Evolutionary conservation across 257 asterid species (phyloP).

Genomic region (Solanum chilense): DNA sequence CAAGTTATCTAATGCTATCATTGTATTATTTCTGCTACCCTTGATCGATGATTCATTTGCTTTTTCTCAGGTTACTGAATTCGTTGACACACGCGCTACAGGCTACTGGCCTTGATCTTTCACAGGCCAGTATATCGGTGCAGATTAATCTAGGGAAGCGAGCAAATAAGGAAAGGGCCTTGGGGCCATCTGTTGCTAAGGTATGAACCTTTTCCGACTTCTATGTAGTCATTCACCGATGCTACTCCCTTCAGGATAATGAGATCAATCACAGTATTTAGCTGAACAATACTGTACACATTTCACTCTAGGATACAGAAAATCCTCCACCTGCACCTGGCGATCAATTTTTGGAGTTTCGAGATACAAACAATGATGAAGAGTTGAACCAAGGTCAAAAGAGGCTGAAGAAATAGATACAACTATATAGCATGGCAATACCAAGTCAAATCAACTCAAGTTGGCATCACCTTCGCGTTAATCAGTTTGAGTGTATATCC

Average conservation of each 20-base stretch:
- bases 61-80: conserved; percentile 50
- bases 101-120: conserved; percentile 77
- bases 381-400: conserved; percentile 46
- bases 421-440: background rate
- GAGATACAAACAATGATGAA: conserved; percentile 14
- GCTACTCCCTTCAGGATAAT: background rate
- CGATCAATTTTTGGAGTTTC: conserved; percentile 31
- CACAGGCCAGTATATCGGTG: conserved; percentile 73
- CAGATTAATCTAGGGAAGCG: conserved; percentile 82
- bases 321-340: conserved; percentile 20
- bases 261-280: background rate
- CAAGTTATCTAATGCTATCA: background rate
- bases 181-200: conserved; percentile 31
- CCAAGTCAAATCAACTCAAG: conserved; percentile 3
- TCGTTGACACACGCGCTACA: conserved; percentile 82
- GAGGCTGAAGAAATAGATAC: conserved; percentile 35
- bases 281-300: background rate
- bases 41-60: background rate
- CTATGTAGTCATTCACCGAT: background rate
- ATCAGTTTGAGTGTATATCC: conserved; percentile 23
- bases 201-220: conserved; percentile 11
- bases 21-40: background rate
- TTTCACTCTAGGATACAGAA: background rate
- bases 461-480: conserved; percentile 2
- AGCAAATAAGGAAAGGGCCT: conserved; percentile 28